Evolutionary conservation across 1,284 basidiomycete species (phyloP).

Genomic region (Ceratobasidium sp.): DNA sequence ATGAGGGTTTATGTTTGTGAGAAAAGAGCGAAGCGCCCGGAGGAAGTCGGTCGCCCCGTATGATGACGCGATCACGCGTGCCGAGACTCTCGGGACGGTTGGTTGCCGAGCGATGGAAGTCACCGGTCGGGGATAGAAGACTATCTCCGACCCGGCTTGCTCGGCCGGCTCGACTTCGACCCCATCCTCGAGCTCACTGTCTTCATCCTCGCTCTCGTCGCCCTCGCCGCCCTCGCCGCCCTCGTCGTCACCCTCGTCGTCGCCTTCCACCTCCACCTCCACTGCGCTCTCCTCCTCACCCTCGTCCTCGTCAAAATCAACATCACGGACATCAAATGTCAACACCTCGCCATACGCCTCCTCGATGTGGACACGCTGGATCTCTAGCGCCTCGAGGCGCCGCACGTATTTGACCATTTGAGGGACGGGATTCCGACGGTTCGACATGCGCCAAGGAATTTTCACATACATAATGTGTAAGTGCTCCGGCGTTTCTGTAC

Average conservation of each 20-base stretch:
- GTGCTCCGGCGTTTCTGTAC: constrained; percentile 27
- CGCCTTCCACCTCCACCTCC: not conserved
- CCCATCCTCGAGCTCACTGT: not conserved
- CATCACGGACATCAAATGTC: too few species aligned
- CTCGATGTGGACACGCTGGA: constrained; percentile 3
- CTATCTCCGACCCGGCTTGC: not conserved
- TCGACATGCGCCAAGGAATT: not conserved
- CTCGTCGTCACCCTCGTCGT: constrained; percentile 14
- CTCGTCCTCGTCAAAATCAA: not conserved
- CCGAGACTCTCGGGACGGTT: constrained; percentile 9
- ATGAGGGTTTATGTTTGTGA: not conserved
- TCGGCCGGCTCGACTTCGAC: not conserved
- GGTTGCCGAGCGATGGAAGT: constrained; percentile 22
- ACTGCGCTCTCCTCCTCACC: not conserved
- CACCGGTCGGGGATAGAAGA: constrained; percentile 21
- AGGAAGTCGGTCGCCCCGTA: constrained; percentile 22
- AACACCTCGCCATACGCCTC: not conserved
- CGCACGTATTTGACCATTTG: constrained; percentile 23
- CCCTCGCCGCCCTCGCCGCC: not conserved
- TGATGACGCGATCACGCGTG: not conserved
- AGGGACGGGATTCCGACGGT: constrained; percentile 6
- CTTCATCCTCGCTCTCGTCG: not conserved
- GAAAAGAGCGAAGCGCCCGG: constrained; percentile 24
- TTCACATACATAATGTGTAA: constrained; percentile 22
- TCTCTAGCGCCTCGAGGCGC: constrained; percentile 22